phyloP scores from a whole-genome alignment of 352 stramenopile species.

The Phytophthora ramorum region DNA sequence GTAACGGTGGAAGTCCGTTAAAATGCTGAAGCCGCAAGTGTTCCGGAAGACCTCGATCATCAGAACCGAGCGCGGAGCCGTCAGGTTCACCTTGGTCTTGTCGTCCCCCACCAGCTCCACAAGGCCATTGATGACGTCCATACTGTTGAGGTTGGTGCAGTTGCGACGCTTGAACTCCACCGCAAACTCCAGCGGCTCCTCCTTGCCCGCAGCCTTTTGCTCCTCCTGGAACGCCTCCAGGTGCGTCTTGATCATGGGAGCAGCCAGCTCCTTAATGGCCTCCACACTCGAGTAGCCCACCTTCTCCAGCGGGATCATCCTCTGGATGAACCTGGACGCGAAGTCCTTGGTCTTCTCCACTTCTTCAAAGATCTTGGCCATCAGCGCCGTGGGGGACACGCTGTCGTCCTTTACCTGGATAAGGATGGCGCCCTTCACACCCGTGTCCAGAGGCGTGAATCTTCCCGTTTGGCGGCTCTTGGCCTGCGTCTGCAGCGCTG shows the following conservation, averaged over 20 bases:
- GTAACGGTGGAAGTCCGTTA: constrained; percentile 78
- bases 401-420: constrained; percentile 66
- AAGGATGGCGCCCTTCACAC: constrained; percentile 75
- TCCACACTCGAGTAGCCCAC: constrained; percentile 70
- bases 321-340: constrained; percentile 75
- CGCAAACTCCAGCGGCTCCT: constrained; percentile 46
- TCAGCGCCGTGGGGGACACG: constrained; percentile 52
- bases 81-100: constrained; percentile 82
- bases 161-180: constrained; percentile 86
- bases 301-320: constrained; percentile 78
- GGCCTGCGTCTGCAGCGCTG: constrained; percentile 58
- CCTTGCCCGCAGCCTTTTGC: constrained; percentile 25
- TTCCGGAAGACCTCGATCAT: constrained; percentile 82
- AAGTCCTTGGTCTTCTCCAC: constrained; percentile 74
- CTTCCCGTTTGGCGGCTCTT: constrained; percentile 68
- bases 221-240: constrained; percentile 41
- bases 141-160: constrained; percentile 73
- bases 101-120: constrained; percentile 58
- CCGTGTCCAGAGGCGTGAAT: constrained; percentile 77
- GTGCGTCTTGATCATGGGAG: constrained; percentile 63
- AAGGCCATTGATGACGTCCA: constrained; percentile 77
- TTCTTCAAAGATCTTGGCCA: constrained; percentile 70
- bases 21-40: constrained; percentile 75
- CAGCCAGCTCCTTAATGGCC: constrained; percentile 60
- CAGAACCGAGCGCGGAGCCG: constrained; percentile 61